phyloP scores from a whole-genome alignment of 257 asterid species.

The Craterostigma plantagineum region DNA sequence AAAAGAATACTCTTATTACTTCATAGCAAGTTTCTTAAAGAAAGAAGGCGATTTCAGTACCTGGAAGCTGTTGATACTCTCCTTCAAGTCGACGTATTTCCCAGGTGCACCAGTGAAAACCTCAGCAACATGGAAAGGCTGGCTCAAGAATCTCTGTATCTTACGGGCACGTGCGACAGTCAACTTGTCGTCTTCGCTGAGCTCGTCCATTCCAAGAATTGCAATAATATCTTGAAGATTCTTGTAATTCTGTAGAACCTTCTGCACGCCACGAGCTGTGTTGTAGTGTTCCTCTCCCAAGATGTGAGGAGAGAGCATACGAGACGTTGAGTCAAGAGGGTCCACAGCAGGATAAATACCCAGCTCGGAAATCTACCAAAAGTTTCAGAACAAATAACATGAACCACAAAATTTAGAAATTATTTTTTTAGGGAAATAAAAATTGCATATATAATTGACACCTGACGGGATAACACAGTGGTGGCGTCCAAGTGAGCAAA shows the following conservation, averaged over 20 bases:
- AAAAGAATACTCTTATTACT: too few relatives aligned
- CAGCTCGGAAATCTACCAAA: constrained; percentile 69
- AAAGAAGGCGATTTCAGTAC: constrained; percentile 15
- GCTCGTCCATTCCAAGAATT: constrained; percentile 96
- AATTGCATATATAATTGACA: constrained; percentile 1
- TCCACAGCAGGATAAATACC: constrained; percentile 99
- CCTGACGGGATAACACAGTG: constrained; percentile 88
- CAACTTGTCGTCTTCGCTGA: constrained; percentile 92
- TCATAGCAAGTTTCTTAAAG: too few relatives aligned
- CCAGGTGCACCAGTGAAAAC: constrained; percentile 98
- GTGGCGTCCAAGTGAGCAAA: constrained; percentile 99
- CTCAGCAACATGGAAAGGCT: constrained; percentile 99
- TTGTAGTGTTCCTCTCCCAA: constrained; percentile 92
- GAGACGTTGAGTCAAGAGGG: constrained; percentile 95
- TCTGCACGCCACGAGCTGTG: constrained; percentile 98
- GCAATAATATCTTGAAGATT: constrained; percentile 99
- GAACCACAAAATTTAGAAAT: too few relatives aligned
- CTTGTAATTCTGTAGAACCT: constrained; percentile 87
- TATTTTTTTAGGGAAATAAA: too few relatives aligned
- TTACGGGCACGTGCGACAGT: constrained; percentile 98
- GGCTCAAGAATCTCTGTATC: constrained; percentile 74
- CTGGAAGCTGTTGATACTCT: constrained; percentile 86
- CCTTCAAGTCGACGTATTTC: constrained; percentile 89
- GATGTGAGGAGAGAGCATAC: constrained; percentile 95
- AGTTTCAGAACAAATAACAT: too few relatives aligned